phyloP scores from a whole-genome alignment of 2,329 filamentous ascomycete species.

The Cladophialophora bantiana region DNA sequence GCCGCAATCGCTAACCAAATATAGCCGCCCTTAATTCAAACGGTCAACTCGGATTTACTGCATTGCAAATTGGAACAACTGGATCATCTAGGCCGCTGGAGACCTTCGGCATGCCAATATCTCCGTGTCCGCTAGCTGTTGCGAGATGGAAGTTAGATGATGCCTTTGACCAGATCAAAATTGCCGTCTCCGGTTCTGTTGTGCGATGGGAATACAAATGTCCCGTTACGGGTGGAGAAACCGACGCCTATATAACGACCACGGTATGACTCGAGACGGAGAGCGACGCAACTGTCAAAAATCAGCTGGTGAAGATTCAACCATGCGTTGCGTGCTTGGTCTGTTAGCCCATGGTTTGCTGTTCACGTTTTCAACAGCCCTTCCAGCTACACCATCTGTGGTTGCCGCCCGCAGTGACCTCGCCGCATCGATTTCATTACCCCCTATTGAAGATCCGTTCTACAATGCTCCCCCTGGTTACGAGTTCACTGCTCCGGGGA shows the following conservation, averaged over 20 bases:
- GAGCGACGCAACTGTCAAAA: not conserved
- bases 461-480: conserved; percentile 43
- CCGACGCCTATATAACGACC: not conserved
- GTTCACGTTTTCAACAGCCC: not conserved
- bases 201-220: not conserved
- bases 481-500: conserved; percentile 41
- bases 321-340: not conserved
- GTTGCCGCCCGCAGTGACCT: not conserved
- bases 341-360: not conserved
- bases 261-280: not conserved
- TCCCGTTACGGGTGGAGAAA: not conserved
- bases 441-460: conserved; percentile 41
- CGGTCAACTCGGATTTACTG: not conserved
- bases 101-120: not conserved
- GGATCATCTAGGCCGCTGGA: not conserved
- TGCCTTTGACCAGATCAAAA: not conserved
- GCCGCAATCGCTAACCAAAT: not conserved
- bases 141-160: not conserved
- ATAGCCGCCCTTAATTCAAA: not conserved
- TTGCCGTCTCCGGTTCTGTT: not conserved
- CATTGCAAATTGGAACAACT: not conserved
- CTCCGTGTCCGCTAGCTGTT: not conserved
- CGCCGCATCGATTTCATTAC: not conserved
- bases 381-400: not conserved
- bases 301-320: not conserved